Conservation (phyloP, 2,329 filamentous ascomycete species). For the Pseudogymnoascus pannorum region DNA sequence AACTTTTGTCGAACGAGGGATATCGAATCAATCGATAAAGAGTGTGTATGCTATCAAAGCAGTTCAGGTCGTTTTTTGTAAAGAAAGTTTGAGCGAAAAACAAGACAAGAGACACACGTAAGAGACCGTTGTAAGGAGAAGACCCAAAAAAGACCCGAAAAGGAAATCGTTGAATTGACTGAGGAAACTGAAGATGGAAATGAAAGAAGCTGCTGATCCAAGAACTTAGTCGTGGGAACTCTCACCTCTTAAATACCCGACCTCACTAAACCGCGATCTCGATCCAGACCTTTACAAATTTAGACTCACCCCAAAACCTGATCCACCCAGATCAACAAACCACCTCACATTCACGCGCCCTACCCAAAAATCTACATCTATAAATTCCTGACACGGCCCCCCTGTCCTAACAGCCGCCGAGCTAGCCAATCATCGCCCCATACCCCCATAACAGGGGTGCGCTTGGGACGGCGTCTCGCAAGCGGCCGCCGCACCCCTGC, state of each 20-base stretch:
- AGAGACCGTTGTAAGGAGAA: neutral
- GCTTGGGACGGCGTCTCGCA: neutral
- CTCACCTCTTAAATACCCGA: neutral
- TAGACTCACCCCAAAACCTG: neutral
- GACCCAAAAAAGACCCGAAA: neutral
- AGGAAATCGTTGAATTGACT: neutral
- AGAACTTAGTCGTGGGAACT: neutral
- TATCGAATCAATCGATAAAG: slow-evolving; percentile 2
- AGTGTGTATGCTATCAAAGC: neutral
- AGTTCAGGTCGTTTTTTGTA: neutral
- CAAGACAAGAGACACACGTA: neutral
- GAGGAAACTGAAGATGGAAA: neutral
- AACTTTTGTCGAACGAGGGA: neutral
- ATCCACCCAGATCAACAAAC: neutral
- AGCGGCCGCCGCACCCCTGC: neutral
- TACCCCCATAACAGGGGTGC: neutral
- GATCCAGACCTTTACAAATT: neutral
- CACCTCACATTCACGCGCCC: neutral
- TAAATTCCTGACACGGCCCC: neutral
- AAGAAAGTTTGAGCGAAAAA: neutral
- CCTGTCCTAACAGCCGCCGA: neutral
- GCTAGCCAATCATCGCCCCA: neutral
- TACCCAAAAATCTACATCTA: neutral
- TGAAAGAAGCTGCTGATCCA: neutral
- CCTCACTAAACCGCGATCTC: neutral